These are phyloP conservation scores for Magnusiomyces clavatus DNA, from an alignment of 1,139 yeast species.

Conservation along the genomic window DNA sequence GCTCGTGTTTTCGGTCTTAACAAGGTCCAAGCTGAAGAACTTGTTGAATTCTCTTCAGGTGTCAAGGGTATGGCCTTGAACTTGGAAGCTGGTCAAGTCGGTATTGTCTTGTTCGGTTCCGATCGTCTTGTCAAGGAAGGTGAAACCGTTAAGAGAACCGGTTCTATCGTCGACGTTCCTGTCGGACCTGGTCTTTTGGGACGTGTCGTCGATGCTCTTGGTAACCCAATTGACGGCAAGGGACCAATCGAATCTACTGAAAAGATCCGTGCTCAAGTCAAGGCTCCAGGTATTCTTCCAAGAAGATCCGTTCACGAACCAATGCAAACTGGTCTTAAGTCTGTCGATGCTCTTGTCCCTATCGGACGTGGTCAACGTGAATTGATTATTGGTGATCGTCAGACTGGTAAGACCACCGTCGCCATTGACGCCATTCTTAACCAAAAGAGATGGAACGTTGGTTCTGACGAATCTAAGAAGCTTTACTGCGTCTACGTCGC, in stretches of 20 bases:
- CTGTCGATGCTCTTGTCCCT: constrained; percentile 99
- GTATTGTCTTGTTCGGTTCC: constrained; percentile 99
- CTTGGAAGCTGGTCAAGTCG: constrained; percentile 99
- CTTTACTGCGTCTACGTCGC: constrained; percentile 99
- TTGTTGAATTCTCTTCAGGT: constrained; percentile 98
- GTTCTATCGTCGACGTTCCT: constrained; percentile 98
- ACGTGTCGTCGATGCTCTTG: constrained; percentile 99
- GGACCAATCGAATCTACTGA: constrained; percentile 90
- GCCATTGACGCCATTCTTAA: constrained; percentile 97
- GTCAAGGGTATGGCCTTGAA: constrained; percentile 99
- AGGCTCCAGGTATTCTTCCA: constrained; percentile 99
- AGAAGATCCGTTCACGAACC: constrained; percentile 98
- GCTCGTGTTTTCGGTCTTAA: constrained; percentile 99
- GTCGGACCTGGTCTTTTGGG: constrained; percentile 98
- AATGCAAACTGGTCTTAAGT: constrained; percentile 99
- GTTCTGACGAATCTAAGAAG: constrained; percentile 92
- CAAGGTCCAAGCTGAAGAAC: constrained; percentile 99
- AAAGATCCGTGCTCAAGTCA: constrained; percentile 92
- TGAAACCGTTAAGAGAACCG: constrained; percentile 99
- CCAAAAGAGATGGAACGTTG: constrained; percentile 98
- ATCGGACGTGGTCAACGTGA: constrained; percentile 99
- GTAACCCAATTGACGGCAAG: constrained; percentile 99
- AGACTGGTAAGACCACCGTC: constrained; percentile 99
- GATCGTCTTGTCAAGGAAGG: constrained; percentile 99
- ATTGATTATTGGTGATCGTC: constrained; percentile 99